Base-by-base conservation (phyloP, 1,284 basidiomycete species). In the Malassezia caprae region DNA sequence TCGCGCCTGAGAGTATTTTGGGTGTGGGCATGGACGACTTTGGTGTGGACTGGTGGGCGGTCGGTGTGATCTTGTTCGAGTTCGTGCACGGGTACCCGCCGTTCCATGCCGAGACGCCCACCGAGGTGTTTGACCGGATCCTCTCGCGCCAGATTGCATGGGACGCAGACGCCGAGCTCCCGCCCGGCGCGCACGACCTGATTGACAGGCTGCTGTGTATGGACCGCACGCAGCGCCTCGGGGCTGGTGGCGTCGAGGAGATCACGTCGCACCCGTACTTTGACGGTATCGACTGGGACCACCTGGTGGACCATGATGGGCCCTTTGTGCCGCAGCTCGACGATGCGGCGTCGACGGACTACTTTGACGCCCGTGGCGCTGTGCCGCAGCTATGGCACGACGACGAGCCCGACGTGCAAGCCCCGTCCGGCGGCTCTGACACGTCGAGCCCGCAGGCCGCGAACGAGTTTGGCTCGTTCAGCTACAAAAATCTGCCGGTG, bases 11-110 rank as follows among this genome's bases (percentile, higher is more conserved):
- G 76, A 93, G 88, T 43, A 96, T 98, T 59, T 82, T 96, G 51
- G 94, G 94, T 59, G 82, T 96, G 61, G 87, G 90, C 47, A 89
- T 89, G 50, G 93, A 98, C 72, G 91, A 98, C 76, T 86, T 85
- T 39, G 84, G 86, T 13, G 94, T 96, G 59, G 94, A 99, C 78
- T 99, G 94, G 90, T 99, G 94, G 94, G 94, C 94, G 13, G 81
- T 98, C 31, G 94, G 94, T 59, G 90, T 96, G 42, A 94, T 99
- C 68, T 86, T 90, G 26, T 98, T 98, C 77, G 93, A 99, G 78
- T 98, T 99, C 77, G 77, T 98, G 31, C 98, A 93, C 67, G 91
- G 94, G 3, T 83, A 90, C 35, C 94, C 94, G 28, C 94, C 94
- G 0, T 99, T 98, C 82, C 90, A 98, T 68, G 93, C 88, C 44